Base-by-base conservation (phyloP, 129 eudicot genomes). In the Flaveria trinervia region DNA sequence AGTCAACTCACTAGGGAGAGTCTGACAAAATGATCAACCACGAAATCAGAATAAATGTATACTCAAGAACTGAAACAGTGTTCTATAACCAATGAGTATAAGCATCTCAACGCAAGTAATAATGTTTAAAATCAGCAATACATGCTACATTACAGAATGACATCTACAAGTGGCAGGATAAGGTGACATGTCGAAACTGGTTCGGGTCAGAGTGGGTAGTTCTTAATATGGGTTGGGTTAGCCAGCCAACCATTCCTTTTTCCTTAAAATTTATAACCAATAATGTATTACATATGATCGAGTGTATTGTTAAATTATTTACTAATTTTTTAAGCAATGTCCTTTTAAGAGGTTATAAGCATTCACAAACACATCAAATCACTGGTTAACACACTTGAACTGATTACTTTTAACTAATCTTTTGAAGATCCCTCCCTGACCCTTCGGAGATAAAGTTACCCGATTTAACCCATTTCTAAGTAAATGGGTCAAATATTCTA, bases 1-100 rank as follows among this genome's bases (percentile, higher is more conserved):
- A 25, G 78, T 85, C 79, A 93, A 78, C 82, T 87, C 97, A 68
- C 50, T 72, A 8, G 98, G 98, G 84, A 89, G 84, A 72, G 85
- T 76, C 96, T 92, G 66, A 61, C 10, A 28, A 39, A 66, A 20
- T 8, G 55, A 45, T 54, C 26, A 39, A 71, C 75, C 70, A 15
- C 17, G 26, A 13, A 60, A 70, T 72, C 41, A 61, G 16, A 26
- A 60, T 10, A 36, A 4, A 18, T 9, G 65, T 36, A 64, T 67
- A 57, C 44, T 16, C 17, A 56, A 13, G 8, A 33, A 74, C 69
- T 3, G 44, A 16, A 67, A 20, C 22, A 39, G 41, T 44, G 72
- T 62, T 46, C 66, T 12, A 78, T 70, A 15, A 20, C 75, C 26
- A 9, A 44, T 16, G n/a, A 77, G 41, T 59, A 33, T 1, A 77